phyloP scores from a whole-genome alignment of 495 filamentous ascomycete genomes.

The Daldinia childiae region DNA sequence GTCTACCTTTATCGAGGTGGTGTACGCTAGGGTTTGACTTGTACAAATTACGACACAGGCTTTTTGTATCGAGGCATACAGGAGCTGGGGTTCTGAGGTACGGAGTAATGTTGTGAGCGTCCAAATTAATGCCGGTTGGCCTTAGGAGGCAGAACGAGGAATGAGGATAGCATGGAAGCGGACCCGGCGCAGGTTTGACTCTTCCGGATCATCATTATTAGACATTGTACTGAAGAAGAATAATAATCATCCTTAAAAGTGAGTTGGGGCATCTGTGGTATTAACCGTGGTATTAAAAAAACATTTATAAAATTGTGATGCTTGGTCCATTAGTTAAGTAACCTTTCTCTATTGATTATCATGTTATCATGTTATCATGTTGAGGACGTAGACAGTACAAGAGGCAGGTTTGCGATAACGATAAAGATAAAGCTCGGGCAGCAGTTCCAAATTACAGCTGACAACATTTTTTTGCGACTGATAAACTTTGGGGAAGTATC shows the following conservation, averaged over 20 bases:
- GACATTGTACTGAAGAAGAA: conserved; percentile 12
- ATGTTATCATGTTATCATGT: background rate
- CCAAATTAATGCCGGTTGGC: conserved; percentile 16
- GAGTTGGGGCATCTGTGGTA: background rate
- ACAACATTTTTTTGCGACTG: conserved; percentile 22
- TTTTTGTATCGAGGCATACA: conserved; percentile 35
- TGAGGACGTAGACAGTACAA: background rate
- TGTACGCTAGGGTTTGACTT: conserved; percentile 18
- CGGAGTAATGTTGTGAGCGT: conserved; percentile 29
- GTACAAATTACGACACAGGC: conserved; percentile 46
- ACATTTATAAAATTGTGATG: background rate
- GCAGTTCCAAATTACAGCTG: background rate
- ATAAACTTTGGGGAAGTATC: conserved; percentile 6
- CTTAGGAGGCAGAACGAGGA: background rate
- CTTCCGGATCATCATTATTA: conserved; percentile 25
- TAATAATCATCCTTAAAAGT: conserved; percentile 21
- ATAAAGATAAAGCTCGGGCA: conserved; percentile 30
- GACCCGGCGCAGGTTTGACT: conserved; percentile 17
- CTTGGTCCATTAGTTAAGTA: background rate
- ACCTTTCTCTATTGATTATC: background rate
- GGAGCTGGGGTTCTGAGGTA: conserved; percentile 21
- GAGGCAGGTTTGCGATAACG: conserved; percentile 9
- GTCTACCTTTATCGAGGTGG: conserved; percentile 12
- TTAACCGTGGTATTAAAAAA: too few species aligned
- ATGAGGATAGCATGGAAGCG: conserved; percentile 13